Percentiles rank a stretch among this genome's conserved stretches.
These are phyloP conservation scores for Serpula lacrymans DNA, from an alignment of 768 basidiomycete genomes.

Conservation along the genomic window DNA sequence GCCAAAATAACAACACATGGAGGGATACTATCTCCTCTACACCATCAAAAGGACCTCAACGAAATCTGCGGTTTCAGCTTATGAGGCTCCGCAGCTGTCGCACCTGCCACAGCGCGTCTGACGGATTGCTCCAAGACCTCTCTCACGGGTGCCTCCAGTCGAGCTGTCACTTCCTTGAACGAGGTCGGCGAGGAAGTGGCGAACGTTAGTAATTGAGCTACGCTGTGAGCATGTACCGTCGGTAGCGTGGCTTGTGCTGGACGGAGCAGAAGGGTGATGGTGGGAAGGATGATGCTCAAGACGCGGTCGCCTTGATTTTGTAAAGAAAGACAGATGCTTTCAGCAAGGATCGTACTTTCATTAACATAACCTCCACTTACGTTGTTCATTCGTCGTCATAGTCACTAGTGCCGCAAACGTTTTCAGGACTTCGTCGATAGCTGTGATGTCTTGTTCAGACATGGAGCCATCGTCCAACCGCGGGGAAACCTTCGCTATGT, in stretches of 20 bases:
- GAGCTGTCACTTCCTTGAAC: conserved; percentile 82
- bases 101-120: conserved; percentile 65
- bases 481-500: conserved; percentile 66
- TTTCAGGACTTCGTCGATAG: conserved; percentile 79
- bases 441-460: conserved; percentile 54
- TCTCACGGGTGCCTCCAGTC: conserved; percentile 53
- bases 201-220: conserved; percentile 66
- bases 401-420: conserved; percentile 66
- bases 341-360: conserved; percentile 2
- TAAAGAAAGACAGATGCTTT: no score
- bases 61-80: conserved; percentile 74
- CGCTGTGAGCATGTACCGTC: conserved; percentile 52
- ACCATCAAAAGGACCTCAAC: conserved; percentile 57
- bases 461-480: conserved; percentile 54
- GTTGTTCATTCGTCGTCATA: conserved; percentile 53
- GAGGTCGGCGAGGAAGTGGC: conserved; percentile 67
- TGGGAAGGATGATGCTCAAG: conserved; percentile 72
- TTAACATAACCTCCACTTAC: conserved; percentile 40
- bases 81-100: conserved; percentile 30
- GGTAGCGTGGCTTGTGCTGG: conserved; percentile 41
- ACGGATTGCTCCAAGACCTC: conserved; percentile 75
- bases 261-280: conserved; percentile 66
- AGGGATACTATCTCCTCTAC: no score
- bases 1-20: no score
- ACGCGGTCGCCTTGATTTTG: conserved; percentile 57